phyloP scores from a whole-genome alignment of 192 early-diverging fungal species.

The Coemansia pectinata region DNA sequence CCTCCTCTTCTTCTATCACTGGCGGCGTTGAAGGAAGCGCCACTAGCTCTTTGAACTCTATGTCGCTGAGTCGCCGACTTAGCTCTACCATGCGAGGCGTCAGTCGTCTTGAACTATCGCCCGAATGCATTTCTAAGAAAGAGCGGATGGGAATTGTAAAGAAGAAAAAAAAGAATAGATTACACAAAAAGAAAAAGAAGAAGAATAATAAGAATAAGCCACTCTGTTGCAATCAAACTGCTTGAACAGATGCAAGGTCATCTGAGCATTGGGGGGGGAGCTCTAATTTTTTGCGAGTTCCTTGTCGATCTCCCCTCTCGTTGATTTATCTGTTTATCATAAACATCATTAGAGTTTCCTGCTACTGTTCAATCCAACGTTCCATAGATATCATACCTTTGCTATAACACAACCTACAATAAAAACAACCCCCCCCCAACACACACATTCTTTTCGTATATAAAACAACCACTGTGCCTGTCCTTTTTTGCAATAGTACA shows the following conservation, averaged over 20 bases:
- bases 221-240: neutral
- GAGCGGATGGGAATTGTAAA: neutral
- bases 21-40: neutral
- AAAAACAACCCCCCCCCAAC: neutral
- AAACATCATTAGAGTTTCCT: neutral
- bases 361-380: slow-evolving; percentile 1
- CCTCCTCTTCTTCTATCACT: slow-evolving; percentile 3
- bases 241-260: neutral
- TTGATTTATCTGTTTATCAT: neutral
- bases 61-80: slow-evolving; percentile 34
- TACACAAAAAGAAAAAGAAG: neutral
- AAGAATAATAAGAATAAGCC: neutral
- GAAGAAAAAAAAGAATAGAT: neutral
- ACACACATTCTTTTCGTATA: neutral
- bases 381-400: neutral
- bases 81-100: slow-evolving; percentile 53
- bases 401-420: neutral
- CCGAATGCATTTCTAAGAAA: neutral
- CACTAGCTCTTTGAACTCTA: slow-evolving; percentile 28
- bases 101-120: slow-evolving; percentile 14
- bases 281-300: neutral
- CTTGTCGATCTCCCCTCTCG: neutral
- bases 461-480: neutral
- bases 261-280: neutral
- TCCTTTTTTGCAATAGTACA: neutral